Base-by-base conservation (phyloP, 2,329 filamentous ascomycete genomes). In the Calonectria hawksworthii region DNA sequence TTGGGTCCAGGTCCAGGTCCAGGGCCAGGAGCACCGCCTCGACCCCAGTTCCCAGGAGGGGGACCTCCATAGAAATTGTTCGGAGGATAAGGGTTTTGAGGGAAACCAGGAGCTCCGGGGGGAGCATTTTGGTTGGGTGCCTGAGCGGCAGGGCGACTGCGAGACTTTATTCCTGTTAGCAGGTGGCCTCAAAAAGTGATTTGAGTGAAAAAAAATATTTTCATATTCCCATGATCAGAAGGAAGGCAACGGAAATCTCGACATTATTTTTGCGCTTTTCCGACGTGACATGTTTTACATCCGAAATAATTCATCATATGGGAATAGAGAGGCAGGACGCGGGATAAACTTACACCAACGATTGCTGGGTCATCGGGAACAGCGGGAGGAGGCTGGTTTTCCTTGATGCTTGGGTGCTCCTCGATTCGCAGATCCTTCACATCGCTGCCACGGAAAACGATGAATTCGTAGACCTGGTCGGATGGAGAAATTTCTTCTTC, bases 211-310 rank as follows among this genome's bases (percentile, higher is more conserved):
- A 67, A n/a, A 68, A 66, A 41, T 50, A 32, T 23, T 71, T 51
- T 68, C 69, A 61, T 21, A 63, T 74, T 75, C 74, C 80, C 77
- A 77, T 59, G 44, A 93, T 98, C 96, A 98, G 96, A 98, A 98
- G 96, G 96, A 98, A 98, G 96, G 96, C 96, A 98, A 98, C 96
- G 96, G 96, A 98, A 93, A 94, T 93, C 92, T 98, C 96, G 93
- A 98, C 96, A 98, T 89, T 91, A 91, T 94, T 95, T 89, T 93
- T 98, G 96, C 96, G 95, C 95, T 94, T 94, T 94, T 94, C 94
- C 94, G 93, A 92, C 90, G 92, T 91, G 89, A 90, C 84, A 90
- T 90, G 87, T 87, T 98, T 98, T 95, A 97, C 95, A 98, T 98
- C 96, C 96, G 96, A 91, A 94, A 95, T 98, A 88, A 88, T 97